phyloP scores from a whole-genome alignment of 495 filamentous ascomycete genomes.

The Neurospora tetrasperma region DNA sequence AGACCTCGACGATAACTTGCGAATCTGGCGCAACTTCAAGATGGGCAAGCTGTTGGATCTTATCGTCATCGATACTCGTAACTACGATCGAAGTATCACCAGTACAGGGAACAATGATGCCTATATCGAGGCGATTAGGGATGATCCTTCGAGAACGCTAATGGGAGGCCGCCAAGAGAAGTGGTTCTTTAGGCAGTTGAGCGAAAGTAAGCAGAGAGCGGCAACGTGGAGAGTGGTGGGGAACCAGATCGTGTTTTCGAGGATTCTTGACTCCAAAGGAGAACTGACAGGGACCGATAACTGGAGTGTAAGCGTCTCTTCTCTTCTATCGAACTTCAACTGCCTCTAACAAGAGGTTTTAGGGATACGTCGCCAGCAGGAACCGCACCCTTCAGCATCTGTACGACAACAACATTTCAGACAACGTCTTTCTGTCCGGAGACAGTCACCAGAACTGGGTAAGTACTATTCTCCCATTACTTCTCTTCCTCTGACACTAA shows the following conservation, averaged over 20 bases:
- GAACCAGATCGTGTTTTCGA: conserved; percentile 53
- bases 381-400: conserved; percentile 50
- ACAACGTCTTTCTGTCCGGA: conserved; percentile 53
- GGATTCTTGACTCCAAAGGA: conserved; percentile 21
- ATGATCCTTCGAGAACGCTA: conserved; percentile 47
- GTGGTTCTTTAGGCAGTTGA: conserved; percentile 52
- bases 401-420: conserved; percentile 47
- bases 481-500: neutral
- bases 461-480: neutral
- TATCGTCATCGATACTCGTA: conserved; percentile 54
- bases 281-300: conserved; percentile 29
- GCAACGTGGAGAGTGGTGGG: conserved; percentile 54
- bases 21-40: conserved; percentile 54
- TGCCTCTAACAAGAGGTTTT: conserved; percentile 10
- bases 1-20: conserved; percentile 55
- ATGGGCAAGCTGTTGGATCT: conserved; percentile 52
- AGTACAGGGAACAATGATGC: conserved; percentile 43
- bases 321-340: neutral
- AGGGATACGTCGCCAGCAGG: conserved; percentile 50
- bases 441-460: conserved; percentile 54
- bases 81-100: conserved; percentile 48
- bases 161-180: conserved; percentile 55
- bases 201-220: conserved; percentile 38
- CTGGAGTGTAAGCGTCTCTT: conserved; percentile 5
- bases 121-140: conserved; percentile 43